A percentile compares a stretch with the other conserved stretches of the same genome.
Evolutionary conservation across 2,329 filamentous ascomycete species (phyloP).

Genomic region (Colletotrichum echinochloae): DNA sequence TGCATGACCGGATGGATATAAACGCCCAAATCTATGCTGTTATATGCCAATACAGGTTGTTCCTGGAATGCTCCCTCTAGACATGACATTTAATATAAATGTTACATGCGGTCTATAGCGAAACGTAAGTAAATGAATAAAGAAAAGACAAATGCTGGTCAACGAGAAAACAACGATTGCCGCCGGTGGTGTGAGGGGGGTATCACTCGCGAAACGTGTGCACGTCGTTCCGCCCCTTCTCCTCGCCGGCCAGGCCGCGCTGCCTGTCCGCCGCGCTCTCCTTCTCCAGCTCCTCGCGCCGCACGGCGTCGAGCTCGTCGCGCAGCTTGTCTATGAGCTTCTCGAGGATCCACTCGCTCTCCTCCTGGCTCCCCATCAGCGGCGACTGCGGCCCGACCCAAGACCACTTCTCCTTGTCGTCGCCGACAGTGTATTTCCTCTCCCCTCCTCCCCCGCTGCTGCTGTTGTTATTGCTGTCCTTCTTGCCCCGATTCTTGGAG

Average conservation of each 20-base stretch:
- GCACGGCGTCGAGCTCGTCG: constrained; percentile 60
- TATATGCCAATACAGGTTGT: background rate
- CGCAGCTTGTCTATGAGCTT: constrained; percentile 69
- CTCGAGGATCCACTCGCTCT: constrained; percentile 80
- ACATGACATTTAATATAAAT: background rate
- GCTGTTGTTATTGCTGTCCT: constrained; percentile 35
- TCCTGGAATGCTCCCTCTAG: background rate
- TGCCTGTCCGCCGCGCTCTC: constrained; percentile 47
- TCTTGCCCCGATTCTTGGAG: constrained; percentile 40
- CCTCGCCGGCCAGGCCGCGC: constrained; percentile 60
- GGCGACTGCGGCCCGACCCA: constrained; percentile 79
- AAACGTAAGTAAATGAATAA: background rate
- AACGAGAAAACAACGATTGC: no score
- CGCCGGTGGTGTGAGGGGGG: no score
- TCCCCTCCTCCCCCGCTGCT: constrained; percentile 26
- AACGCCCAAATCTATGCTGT: background rate
- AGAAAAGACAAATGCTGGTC: no score
- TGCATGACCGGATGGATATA: background rate
- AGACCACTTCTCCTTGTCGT: constrained; percentile 66
- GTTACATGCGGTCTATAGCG: background rate
- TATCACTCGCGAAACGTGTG: constrained; percentile 16
- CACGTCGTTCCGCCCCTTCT: constrained; percentile 38
- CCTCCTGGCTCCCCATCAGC: constrained; percentile 75
- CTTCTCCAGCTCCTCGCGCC: constrained; percentile 33
- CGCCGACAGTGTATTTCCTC: no score